phyloP scores from a whole-genome alignment of 129 eudicot species.

The Tanacetum coccineum region DNA sequence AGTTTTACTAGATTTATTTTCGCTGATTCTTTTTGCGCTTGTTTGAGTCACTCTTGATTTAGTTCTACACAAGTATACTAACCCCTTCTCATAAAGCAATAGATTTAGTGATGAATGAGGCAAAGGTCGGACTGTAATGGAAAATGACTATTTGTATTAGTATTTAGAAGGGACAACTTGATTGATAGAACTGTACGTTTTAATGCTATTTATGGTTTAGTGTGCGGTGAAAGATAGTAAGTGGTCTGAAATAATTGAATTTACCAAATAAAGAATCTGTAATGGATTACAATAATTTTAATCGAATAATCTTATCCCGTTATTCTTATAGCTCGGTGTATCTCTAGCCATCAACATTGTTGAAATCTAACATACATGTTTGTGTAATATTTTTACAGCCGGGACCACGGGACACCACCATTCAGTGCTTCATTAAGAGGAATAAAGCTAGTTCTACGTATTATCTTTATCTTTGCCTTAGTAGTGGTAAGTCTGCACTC shows the following conservation, averaged over 20 bases:
- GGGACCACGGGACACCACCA: conserved; percentile 74
- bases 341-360: not conserved
- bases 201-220: too few relatives aligned
- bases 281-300: too few relatives aligned
- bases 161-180: too few relatives aligned
- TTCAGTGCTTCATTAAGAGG: conserved; percentile 90
- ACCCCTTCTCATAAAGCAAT: too few relatives aligned
- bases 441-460: conserved; percentile 74
- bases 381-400: conserved; percentile 50
- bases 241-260: too few relatives aligned
- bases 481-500: conserved; percentile 51
- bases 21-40: conserved; percentile 10
- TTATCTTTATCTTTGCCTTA: conserved; percentile 77
- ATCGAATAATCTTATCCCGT: not conserved
- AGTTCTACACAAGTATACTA: not conserved
- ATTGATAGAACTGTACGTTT: too few relatives aligned
- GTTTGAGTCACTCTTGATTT: not conserved
- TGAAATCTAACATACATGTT: not conserved
- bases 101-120: too few relatives aligned
- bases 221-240: too few relatives aligned
- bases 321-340: not conserved
- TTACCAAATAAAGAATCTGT: too few relatives aligned
- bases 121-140: too few relatives aligned
- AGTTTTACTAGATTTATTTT: not conserved
- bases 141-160: too few relatives aligned